phyloP scores from a whole-genome alignment of 495 filamentous ascomycete species.

The Aspergillus incahuasiensis region DNA sequence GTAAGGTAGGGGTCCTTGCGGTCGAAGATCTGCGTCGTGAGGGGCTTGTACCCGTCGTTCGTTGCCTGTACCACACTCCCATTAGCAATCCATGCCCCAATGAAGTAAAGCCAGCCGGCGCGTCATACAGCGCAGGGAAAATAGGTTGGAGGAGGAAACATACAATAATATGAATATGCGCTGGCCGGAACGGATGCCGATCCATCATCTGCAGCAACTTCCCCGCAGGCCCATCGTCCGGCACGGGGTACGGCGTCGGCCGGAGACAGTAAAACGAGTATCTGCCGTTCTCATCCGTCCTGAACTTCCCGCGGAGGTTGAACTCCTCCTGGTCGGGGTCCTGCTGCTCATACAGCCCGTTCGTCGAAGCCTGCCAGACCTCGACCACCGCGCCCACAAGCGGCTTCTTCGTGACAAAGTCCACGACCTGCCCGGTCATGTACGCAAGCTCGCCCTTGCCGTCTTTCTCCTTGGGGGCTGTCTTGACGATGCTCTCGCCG shows the following conservation, averaged over 20 bases:
- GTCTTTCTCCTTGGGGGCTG: constrained; percentile 43
- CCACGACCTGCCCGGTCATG: constrained; percentile 60
- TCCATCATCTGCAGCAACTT: constrained; percentile 54
- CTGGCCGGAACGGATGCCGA: constrained; percentile 74
- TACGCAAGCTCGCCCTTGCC: constrained; percentile 55
- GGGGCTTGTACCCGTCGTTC: constrained; percentile 46
- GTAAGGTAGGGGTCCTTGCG: constrained; percentile 54
- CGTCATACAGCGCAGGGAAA: constrained; percentile 4
- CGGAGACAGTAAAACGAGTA: constrained; percentile 66
- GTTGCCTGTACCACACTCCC: constrained; percentile 29
- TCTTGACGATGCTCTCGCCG: constrained; percentile 59
- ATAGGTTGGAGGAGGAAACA: constrained; percentile 15
- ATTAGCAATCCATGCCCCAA: background rate
- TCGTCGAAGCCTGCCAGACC: constrained; percentile 72
- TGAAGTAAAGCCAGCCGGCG: too few species aligned
- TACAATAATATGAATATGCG: constrained; percentile 82
- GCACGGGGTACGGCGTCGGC: constrained; percentile 69
- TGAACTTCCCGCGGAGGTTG: constrained; percentile 70
- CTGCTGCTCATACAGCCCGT: constrained; percentile 78
- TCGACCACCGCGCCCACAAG: constrained; percentile 63
- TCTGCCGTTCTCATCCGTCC: constrained; percentile 57
- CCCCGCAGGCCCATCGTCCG: constrained; percentile 55
- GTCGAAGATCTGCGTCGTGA: constrained; percentile 75
- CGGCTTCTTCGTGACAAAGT: constrained; percentile 52
- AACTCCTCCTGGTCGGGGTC: constrained; percentile 65